A percentile compares a stretch with the other conserved stretches of the same genome.
Conservation (phyloP, 106 monocot genomes). For the Dendrobium huoshanense region DNA sequence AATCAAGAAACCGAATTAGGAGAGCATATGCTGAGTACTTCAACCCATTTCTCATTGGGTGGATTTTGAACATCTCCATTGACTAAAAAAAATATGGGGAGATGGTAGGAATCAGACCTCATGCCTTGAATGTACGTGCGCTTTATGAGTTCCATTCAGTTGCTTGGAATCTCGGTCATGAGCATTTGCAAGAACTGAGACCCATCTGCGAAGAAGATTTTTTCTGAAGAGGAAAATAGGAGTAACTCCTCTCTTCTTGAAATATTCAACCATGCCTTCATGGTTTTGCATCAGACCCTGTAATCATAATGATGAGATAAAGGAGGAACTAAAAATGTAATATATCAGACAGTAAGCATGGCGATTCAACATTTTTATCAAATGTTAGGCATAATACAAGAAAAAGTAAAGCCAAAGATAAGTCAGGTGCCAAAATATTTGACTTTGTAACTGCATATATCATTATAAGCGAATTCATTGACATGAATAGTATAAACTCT, state of each 20-base stretch:
- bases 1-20: not conserved
- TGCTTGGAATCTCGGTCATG: constrained; percentile 42
- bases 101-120: constrained; percentile 26
- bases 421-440: not conserved
- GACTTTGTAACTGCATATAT: not conserved
- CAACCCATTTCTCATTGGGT: not conserved
- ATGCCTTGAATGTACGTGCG: constrained; percentile 57
- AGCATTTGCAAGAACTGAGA: constrained; percentile 51
- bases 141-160: constrained; percentile 62
- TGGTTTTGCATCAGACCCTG: constrained; percentile 49
- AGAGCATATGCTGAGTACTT: not conserved
- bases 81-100: not conserved
- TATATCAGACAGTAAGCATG: not conserved
- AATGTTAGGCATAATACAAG: not conserved
- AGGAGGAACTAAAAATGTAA: not conserved
- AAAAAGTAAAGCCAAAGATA: not conserved
- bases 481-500: not conserved
- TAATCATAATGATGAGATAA: not conserved
- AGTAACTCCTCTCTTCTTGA: constrained; percentile 52
- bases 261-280: constrained; percentile 46
- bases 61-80: not conserved
- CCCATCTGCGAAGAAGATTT: constrained; percentile 25
- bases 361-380: not conserved
- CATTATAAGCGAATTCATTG: not conserved
- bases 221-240: constrained; percentile 41